A percentile compares a stretch with the other conserved stretches of the same genome.
These are phyloP conservation scores for Eucalyptus erythrocorys DNA, from an alignment of 345 rosid species.

Conservation along the genomic window DNA sequence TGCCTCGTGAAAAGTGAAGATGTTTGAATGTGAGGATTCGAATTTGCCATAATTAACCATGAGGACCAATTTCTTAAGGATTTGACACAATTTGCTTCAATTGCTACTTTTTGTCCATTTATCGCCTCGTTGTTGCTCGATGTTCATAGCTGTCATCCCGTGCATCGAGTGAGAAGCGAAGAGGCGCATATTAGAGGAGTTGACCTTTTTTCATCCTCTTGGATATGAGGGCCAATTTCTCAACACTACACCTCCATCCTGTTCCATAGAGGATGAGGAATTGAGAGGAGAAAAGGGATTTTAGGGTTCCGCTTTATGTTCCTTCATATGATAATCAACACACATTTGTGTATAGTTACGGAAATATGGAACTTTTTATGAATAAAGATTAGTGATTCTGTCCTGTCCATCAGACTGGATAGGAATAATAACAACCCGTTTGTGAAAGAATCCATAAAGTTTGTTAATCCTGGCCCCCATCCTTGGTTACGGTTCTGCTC, in stretches of 20 bases:
- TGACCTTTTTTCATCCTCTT: background rate
- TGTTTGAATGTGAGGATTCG: background rate
- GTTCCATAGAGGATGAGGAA: background rate
- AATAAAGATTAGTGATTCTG: background rate
- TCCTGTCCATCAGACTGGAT: background rate
- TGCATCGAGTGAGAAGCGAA: background rate
- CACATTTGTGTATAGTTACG: background rate
- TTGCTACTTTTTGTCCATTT: background rate
- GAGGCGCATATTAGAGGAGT: background rate
- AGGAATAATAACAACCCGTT: background rate
- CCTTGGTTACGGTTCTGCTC: background rate
- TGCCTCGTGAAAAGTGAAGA: background rate
- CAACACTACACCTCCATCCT: background rate
- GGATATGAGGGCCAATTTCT: background rate
- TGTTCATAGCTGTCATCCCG: background rate
- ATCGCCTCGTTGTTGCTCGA: background rate
- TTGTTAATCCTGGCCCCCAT: background rate
- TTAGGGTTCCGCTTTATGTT: background rate
- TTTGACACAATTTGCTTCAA: background rate
- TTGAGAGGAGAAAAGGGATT: background rate
- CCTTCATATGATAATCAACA: background rate
- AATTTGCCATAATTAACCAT: fast-evolving
- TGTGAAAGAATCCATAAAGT: background rate
- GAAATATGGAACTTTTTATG: background rate
- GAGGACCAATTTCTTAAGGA: background rate